phyloP scores from a whole-genome alignment of 1,284 basidiomycete genomes.

The Bondarzewia mesenterica region DNA sequence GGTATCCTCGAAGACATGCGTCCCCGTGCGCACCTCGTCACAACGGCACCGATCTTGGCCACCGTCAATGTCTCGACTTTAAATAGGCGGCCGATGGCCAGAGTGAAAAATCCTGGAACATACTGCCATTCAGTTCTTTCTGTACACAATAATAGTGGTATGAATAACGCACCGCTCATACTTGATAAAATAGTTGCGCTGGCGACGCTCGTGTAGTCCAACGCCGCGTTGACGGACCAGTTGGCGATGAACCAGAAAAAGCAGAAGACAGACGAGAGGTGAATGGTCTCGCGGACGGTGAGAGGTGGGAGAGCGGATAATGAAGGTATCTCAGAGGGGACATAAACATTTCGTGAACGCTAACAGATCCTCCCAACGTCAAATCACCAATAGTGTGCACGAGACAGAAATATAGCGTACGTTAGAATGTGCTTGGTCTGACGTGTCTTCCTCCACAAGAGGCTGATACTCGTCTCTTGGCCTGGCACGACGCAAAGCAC shows the following conservation, averaged over 20 bases:
- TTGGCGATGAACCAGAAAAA: conserved; percentile 90
- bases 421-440: background rate
- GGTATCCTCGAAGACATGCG: background rate
- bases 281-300: conserved; percentile 64
- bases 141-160: background rate
- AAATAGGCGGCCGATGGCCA: conserved; percentile 79
- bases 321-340: conserved; percentile 1
- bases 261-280: conserved; percentile 73
- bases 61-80: conserved; percentile 75
- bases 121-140: background rate
- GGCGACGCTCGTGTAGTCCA: conserved; percentile 84
- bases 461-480: conserved; percentile 28
- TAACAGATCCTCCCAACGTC: no score
- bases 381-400: no score
- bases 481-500: conserved; percentile 7
- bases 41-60: conserved; percentile 75
- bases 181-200: conserved; percentile 85
- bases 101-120: conserved; percentile 83
- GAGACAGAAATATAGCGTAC: no score
- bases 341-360: conserved; percentile 5
- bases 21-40: conserved; percentile 52
- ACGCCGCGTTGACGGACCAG: conserved; percentile 77
- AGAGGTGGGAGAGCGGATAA: conserved; percentile 35
- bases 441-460: conserved; percentile 14
- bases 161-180: conserved; percentile 66